These are phyloP conservation scores for Pleurotus citrinopileatus DNA, from an alignment of 768 basidiomycete genomes.

Conservation along the genomic window DNA sequence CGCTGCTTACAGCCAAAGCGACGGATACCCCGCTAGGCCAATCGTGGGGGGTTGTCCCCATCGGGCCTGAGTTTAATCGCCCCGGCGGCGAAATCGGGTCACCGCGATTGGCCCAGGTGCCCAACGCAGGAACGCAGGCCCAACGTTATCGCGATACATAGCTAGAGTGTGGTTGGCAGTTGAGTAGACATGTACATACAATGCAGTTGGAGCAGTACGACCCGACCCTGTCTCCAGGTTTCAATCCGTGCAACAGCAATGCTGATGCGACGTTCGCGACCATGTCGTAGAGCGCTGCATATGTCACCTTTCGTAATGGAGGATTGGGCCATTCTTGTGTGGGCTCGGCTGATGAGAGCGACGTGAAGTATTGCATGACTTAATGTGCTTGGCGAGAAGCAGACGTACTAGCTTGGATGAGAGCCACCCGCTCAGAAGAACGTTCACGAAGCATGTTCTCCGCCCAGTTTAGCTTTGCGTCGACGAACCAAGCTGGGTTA, in stretches of 20 bases:
- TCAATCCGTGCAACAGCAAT: slow-evolving; percentile 47
- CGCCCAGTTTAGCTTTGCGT: slow-evolving; percentile 72
- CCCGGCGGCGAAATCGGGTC: too few species aligned
- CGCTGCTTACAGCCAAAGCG: neutral
- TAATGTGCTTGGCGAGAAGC: slow-evolving; percentile 12
- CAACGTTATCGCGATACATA: neutral
- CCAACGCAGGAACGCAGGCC: too few species aligned
- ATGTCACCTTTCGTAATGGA: slow-evolving; percentile 44
- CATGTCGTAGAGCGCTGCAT: slow-evolving; percentile 54
- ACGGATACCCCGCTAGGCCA: too few species aligned
- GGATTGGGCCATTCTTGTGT: slow-evolving; percentile 45
- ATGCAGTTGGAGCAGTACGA: slow-evolving; percentile 81
- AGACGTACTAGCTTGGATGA: slow-evolving; percentile 67
- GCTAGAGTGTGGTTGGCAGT: slow-evolving; percentile 6
- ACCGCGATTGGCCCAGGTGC: too few species aligned
- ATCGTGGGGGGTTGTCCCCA: too few species aligned
- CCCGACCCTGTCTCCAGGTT: slow-evolving; percentile 69
- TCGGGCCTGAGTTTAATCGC: too few species aligned
- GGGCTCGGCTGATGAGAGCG: slow-evolving; percentile 56
- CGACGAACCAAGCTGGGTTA: slow-evolving; percentile 72
- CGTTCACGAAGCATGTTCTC: slow-evolving; percentile 74
- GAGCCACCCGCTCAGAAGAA: slow-evolving; percentile 54
- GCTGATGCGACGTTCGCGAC: slow-evolving; percentile 59
- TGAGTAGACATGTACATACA: slow-evolving; percentile 37
- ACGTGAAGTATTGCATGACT: too few species aligned